These are phyloP conservation scores for Talaromyces sp. DNA, from an alignment of 2,329 filamentous ascomycete species.

Conservation along the genomic window DNA sequence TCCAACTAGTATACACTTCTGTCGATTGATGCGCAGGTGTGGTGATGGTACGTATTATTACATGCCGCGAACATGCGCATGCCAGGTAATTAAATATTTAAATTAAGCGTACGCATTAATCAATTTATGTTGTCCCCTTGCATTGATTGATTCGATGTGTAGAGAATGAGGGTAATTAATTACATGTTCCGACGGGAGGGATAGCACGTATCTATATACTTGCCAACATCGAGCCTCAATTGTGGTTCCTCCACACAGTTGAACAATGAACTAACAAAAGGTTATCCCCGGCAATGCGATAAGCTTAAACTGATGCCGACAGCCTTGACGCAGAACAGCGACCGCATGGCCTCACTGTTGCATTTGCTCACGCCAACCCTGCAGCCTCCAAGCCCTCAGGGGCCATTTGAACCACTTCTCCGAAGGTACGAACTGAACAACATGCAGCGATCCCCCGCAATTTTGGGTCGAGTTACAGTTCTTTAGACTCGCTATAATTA, in stretches of 20 bases:
- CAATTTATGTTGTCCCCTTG: not conserved
- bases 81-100: too few relatives aligned
- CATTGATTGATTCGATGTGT: not conserved
- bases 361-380: not conserved
- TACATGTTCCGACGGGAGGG: not conserved
- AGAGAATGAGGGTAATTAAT: not conserved
- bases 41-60: not conserved
- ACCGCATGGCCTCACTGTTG: not conserved
- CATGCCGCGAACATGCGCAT: not conserved
- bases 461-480: not conserved
- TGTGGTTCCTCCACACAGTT: not conserved
- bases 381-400: not conserved
- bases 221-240: not conserved
- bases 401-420: not conserved
- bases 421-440: not conserved
- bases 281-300: not conserved
- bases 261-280: too few relatives aligned
- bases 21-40: too few relatives aligned
- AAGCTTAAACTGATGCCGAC: not conserved
- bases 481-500: not conserved
- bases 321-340: not conserved
- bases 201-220: not conserved
- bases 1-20: too few relatives aligned
- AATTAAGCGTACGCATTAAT: not conserved
- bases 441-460: not conserved